Evolutionary conservation across 2,329 filamentous ascomycete species (phyloP), one percentile per base, ranked within the genome.

Genomic region (Acephala macrosclerotiorum): DNA sequence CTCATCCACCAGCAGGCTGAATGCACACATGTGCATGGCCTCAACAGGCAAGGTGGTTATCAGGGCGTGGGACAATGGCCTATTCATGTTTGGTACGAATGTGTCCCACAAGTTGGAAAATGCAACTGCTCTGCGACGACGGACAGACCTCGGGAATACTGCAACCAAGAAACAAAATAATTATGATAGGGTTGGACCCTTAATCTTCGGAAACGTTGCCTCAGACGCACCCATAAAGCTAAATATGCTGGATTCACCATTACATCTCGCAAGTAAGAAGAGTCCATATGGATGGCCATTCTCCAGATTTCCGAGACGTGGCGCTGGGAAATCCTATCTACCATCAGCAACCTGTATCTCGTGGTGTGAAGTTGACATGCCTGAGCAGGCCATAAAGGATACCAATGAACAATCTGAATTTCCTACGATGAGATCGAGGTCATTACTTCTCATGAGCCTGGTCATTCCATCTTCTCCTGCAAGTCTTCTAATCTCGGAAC

Each of bases 211-310:
- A 60, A 67, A 66, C 14, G 61, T 65, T 18, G 51, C 65, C 29
- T 66, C 66, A 36, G 67, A 74, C 1, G 61, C 67, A 40, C 14
- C 65, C 71, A 75, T 73, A 22, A 75, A 73, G 29, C 51, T 62
- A 26, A 75, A 64, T 22, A 76, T 57, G 29, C 67, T 38, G 29
- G 70, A 67, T 47, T 74, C 66, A 26, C 67, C 58, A 18, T 66
- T 59, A 26, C 55, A 66, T 58, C 60, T 68, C n/a, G 73, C 72
- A n/a, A 73, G 40, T 3, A 71, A 65, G 51, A 74, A 74, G 12
- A 77, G 63, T 0, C 73, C 72, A 65, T 72, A 76, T 9, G 73
- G 75, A 49, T 70, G 70, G 16, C 67, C 68, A 56, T 47, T 42
- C 40, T 51, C 42, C 33, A 73, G 40, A 42, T 70, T 71, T 1